Evolutionary conservation across 75 land plant species (phyloP), one percentile per base, ranked within the genome.

Genomic region (Picea glauca): DNA sequence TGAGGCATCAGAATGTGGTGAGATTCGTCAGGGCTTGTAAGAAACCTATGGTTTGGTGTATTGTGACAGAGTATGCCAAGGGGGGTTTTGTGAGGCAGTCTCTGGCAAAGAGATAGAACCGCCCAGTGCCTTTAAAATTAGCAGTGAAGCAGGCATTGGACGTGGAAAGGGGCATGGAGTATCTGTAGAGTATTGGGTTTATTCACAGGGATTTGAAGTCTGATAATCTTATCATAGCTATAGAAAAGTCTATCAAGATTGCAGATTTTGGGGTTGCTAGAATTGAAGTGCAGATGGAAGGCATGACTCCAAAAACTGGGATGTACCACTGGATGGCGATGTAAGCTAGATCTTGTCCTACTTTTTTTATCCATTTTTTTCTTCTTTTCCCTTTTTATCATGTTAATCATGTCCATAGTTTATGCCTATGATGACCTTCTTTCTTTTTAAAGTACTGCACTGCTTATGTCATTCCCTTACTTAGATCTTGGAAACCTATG

Each of bases 271-370:
- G 88, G 13, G 88, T 86, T 15, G 88, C 90, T 20, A 65, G 89
- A 20, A 87, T 89, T 38, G 89, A 87, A 72, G 87, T 87, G 56
- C 85, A 88, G 76, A 81, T 85, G 57, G 91, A 90, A 77, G 93
- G 94, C 62, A 90, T 90, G 93, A 92, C 93, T 46, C 93, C 90
- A 62, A 85, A 90, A 85, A 92, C 94, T 4, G 90, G 93, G n/a
- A 92, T 90, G 12, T 92, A 90, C 26, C 90, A 90, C 14, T 92
- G 93, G 94, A 92, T 92, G 94, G 94, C 93, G 38, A 90, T 93
- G 92, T 92, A 88, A 88, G 94, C 30, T 26, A 57, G 31, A 75
- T 75, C 30, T 21, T 72, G 57, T 23, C 77, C 70, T 83, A 4
- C 35, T n/a, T 40, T 65, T 67, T 70, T 35, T 77, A 3, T 20